These are phyloP conservation scores for Acer campestre DNA, from an alignment of 345 rosid species.

Conservation along the genomic window DNA sequence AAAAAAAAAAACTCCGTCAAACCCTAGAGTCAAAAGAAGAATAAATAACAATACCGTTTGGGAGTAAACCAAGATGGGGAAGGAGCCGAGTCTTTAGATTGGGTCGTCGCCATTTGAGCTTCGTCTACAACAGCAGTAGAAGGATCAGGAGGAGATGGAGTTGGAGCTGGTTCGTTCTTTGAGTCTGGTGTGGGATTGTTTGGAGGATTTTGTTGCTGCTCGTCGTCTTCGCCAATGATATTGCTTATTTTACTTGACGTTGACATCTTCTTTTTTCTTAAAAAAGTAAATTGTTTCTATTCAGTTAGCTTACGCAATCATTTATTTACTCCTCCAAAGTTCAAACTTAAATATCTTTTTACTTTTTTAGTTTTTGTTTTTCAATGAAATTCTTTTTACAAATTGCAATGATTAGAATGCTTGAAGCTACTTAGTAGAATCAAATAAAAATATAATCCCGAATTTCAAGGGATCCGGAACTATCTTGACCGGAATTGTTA, in stretches of 20 bases:
- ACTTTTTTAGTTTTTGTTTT: too few relatives aligned
- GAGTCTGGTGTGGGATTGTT: not conserved
- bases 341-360: not conserved
- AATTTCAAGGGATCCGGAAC: too few relatives aligned
- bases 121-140: not conserved
- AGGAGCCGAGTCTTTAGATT: conserved; percentile 15
- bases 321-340: not conserved
- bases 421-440: too few relatives aligned
- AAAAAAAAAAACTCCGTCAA: not conserved
- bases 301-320: not conserved
- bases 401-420: too few relatives aligned
- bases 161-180: not conserved
- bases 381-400: too few relatives aligned
- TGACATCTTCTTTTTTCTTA: not conserved
- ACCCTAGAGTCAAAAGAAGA: not conserved
- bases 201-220: not conserved
- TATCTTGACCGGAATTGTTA: too few relatives aligned
- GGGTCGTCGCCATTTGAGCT: conserved; percentile 30
- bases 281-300: not conserved
- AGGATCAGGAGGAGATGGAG: not conserved
- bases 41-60: conserved; percentile 35
- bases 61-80: conserved; percentile 64
- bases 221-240: not conserved
- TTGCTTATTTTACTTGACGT: not conserved
- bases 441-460: too few relatives aligned